phyloP scores from a whole-genome alignment of 2,329 filamentous ascomycete species.

The Aspergillus latus region DNA sequence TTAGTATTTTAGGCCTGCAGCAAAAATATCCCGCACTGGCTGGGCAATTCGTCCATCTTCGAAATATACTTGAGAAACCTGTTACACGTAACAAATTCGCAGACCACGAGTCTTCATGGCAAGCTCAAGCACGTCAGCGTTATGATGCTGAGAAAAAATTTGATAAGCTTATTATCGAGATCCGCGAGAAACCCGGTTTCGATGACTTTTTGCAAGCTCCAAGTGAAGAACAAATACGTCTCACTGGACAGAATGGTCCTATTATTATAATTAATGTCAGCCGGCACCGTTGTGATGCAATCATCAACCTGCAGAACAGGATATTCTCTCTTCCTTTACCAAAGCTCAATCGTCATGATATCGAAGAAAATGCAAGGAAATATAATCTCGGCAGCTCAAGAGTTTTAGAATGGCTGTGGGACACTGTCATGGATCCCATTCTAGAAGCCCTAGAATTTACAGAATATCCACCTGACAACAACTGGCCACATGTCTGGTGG shows the following conservation, averaged over 20 bases:
- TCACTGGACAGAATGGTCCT: neutral
- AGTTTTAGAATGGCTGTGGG: slow-evolving; percentile 1
- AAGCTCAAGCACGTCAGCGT: neutral
- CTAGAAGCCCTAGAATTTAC: neutral
- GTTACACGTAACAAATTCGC: neutral
- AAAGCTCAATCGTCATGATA: neutral
- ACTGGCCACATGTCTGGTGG: neutral
- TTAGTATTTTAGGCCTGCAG: neutral
- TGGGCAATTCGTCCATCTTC: neutral
- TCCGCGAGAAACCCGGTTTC: neutral
- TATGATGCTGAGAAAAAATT: neutral
- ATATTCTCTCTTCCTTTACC: neutral
- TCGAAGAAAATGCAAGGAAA: neutral
- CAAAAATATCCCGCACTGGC: neutral
- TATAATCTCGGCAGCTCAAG: too few species aligned
- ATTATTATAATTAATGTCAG: neutral
- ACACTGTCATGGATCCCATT: neutral
- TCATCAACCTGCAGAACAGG: neutral
- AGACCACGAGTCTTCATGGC: neutral
- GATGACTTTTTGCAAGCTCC: neutral
- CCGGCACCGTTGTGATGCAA: neutral
- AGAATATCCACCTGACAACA: neutral
- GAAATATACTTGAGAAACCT: neutral
- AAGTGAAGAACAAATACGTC: neutral
- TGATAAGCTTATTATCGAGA: neutral